These are phyloP conservation scores for Cordyceps farinosa DNA, from an alignment of 2,329 filamentous ascomycete species.

Conservation along the genomic window DNA sequence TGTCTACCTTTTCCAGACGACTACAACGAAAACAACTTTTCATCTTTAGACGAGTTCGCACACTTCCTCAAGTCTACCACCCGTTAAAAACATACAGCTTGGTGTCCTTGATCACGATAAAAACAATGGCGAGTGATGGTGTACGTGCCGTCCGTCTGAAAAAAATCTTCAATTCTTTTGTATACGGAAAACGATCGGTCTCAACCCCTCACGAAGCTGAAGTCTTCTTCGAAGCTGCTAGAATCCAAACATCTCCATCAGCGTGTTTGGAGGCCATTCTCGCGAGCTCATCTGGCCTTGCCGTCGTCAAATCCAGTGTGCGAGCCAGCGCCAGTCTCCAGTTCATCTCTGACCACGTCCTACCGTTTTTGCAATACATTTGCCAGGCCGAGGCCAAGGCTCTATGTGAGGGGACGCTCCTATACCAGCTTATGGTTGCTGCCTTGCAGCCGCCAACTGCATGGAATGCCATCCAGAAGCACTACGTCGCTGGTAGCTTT, in stretches of 20 bases:
- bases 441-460: constrained; percentile 51
- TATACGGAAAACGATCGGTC: constrained; percentile 18
- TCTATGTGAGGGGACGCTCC: constrained; percentile 47
- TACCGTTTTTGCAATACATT: constrained; percentile 38
- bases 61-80: neutral
- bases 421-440: constrained; percentile 42
- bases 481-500: constrained; percentile 30
- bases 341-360: constrained; percentile 31
- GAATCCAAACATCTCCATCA: constrained; percentile 19
- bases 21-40: neutral
- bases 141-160: constrained; percentile 17
- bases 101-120: neutral
- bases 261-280: constrained; percentile 29
- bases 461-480: constrained; percentile 46
- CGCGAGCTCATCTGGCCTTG: constrained; percentile 23
- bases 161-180: constrained; percentile 19
- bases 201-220: constrained; percentile 22
- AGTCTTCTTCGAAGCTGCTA: constrained; percentile 28
- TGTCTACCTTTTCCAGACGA: neutral
- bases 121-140: constrained; percentile 3
- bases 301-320: constrained; percentile 26
- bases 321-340: constrained; percentile 23
- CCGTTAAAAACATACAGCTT: neutral
- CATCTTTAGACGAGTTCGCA: neutral
- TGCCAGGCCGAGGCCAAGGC: constrained; percentile 43